Evolutionary conservation across 257 asterid species (phyloP).

Genomic region (Nicotiana paniculata): DNA sequence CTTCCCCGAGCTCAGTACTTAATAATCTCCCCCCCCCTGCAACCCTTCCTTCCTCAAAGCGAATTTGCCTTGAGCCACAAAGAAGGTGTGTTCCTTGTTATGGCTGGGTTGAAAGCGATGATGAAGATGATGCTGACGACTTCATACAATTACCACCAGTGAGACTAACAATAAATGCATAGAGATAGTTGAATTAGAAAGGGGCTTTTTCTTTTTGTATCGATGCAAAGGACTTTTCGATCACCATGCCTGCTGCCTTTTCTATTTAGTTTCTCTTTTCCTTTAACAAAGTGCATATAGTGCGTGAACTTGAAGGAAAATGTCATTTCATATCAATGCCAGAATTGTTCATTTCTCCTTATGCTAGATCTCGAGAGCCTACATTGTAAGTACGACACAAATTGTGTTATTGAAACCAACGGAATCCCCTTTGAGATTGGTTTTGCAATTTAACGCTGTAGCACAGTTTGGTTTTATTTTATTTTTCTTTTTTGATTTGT

Average conservation of each 20-base stretch:
- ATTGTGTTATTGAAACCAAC: neutral
- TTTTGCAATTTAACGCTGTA: neutral
- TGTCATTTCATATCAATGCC: neutral
- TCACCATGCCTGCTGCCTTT: neutral
- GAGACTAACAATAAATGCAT: neutral
- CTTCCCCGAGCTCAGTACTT: neutral
- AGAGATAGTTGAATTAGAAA: no score
- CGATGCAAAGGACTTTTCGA: neutral
- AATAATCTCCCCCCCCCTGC: neutral
- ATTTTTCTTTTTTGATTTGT: no score
- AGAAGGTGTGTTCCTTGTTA: slow-evolving; percentile 3
- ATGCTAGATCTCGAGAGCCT: neutral
- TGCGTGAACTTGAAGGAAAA: neutral
- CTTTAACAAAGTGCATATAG: neutral
- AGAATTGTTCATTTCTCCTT: neutral
- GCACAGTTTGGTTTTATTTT: neutral
- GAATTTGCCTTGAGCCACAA: neutral
- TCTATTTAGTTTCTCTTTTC: neutral
- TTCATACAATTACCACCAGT: neutral
- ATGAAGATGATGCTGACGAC: neutral
- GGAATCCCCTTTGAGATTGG: neutral
- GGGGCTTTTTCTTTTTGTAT: neutral
- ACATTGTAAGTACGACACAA: neutral
- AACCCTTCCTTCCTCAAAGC: neutral
- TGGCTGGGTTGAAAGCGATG: slow-evolving; percentile 12